Evolutionary conservation across 768 basidiomycete species (phyloP), one percentile per base, ranked within the genome.

Genomic region (Tylopilus rubrobrunneus): DNA sequence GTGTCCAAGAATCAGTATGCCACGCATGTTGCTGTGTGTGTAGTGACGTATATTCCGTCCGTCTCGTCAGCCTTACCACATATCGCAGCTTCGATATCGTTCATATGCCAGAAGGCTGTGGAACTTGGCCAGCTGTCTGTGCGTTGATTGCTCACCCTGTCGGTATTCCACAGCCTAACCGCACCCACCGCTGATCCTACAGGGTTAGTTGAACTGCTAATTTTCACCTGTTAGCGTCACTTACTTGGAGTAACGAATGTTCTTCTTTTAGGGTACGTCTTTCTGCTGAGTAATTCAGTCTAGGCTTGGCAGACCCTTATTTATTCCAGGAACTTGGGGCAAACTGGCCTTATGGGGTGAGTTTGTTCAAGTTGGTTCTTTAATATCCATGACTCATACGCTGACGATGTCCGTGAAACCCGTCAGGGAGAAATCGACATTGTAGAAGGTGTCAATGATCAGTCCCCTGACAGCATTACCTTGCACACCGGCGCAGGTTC

Each of bases 91-190:
- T 74, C 34, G 73, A 75, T 45, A 67, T 75, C 19, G 64, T 23
- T 2, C 70, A 71, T 48, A 75, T 75, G 71, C 74, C 74, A 1
- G 59, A 67, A 29, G 74, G 71, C 15, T 75, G 74, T 49, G 74
- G 72, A 0, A 73, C 71, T 7, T 74, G 73, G 72, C 73, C 72
- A 10, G 70, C 71, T 37, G 45, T 71, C 9, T 74, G 72, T 72
- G n/a, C 10, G 67, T 68, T 31, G 14, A 31, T 23, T 33, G 7
- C n/a, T 25, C 8, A 9, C 17, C 44, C 48, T 12, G 9, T 1
- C 12, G 10, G 15, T 23, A 2, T 33, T 1, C 15, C 8, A 25
- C 40, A 7, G 6, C 7, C 14, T 17, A 11, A 23, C 14, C 3
- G 25, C 33, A 52, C 39, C 45, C 23, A 15, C 25, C 10, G 17